Evolutionary conservation across 805 yeast species (phyloP).

Genomic region (Saccharomycopsis sp.): DNA sequence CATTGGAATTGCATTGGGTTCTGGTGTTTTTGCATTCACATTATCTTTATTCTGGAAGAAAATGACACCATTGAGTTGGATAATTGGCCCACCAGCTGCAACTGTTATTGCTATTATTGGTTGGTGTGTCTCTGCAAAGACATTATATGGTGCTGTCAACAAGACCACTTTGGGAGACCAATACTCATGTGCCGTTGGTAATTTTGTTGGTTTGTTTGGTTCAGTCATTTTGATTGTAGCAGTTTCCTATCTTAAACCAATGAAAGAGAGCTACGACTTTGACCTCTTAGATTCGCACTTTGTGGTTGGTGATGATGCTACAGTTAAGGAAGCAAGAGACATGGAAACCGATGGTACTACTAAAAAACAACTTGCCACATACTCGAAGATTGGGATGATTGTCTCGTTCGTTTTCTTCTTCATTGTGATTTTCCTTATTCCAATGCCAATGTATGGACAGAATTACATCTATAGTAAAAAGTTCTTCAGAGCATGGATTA

Average conservation of each 20-base stretch:
- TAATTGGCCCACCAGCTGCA: slow-evolving; percentile 34
- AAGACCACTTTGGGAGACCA: slow-evolving; percentile 30
- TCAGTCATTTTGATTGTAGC: slow-evolving; percentile 31
- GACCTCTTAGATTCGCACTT: slow-evolving; percentile 25
- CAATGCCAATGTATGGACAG: slow-evolving; percentile 31
- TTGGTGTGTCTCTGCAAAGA: slow-evolving; percentile 34
- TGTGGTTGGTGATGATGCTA: slow-evolving; percentile 32
- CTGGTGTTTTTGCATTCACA: slow-evolving; percentile 35
- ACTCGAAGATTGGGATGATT: slow-evolving; percentile 25
- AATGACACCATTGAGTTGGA: slow-evolving; percentile 31
- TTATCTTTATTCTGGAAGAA: slow-evolving; percentile 34
- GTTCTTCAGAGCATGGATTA: slow-evolving; percentile 31
- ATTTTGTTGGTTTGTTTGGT: slow-evolving; percentile 31
- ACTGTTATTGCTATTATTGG: slow-evolving; percentile 32
- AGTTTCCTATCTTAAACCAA: slow-evolving; percentile 22
- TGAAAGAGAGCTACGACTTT: slow-evolving; percentile 28
- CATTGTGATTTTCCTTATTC: slow-evolving; percentile 27
- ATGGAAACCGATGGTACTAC: slow-evolving; percentile 24
- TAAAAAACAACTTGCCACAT: slow-evolving; percentile 23
- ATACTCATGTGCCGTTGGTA: slow-evolving; percentile 39
- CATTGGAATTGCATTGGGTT: slow-evolving; percentile 35
- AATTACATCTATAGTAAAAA: slow-evolving; percentile 29
- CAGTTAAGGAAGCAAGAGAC: slow-evolving; percentile 27
- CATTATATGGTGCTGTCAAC: slow-evolving; percentile 31
- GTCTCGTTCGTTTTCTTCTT: slow-evolving; percentile 26